These are phyloP conservation scores for Fusarium begoniae DNA, from an alignment of 2,329 filamentous ascomycete genomes.

Conservation along the genomic window DNA sequence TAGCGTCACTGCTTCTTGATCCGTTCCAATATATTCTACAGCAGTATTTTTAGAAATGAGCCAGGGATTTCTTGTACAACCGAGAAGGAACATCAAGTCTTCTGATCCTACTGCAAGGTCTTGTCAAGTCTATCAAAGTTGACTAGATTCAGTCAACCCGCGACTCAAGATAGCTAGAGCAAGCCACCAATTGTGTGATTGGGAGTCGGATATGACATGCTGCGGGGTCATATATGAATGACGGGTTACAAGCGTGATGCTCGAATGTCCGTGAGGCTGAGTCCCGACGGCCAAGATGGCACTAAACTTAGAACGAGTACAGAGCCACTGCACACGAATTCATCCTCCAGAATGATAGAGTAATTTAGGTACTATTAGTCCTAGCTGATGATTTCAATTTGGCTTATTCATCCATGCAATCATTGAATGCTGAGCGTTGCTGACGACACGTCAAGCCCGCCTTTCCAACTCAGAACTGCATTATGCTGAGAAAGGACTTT, in stretches of 20 bases:
- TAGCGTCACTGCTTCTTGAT: background rate
- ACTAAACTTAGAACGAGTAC: background rate
- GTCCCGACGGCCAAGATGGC: background rate
- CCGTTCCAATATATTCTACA: background rate
- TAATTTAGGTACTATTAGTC: background rate
- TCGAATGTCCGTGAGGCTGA: background rate
- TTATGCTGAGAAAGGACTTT: conserved; percentile 11
- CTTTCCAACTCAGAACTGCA: background rate
- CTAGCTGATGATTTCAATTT: background rate
- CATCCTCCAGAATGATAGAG: too few relatives aligned
- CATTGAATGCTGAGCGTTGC: background rate
- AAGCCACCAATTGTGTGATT: background rate
- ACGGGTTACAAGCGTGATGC: background rate
- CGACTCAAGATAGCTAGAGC: background rate
- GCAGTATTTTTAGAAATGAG: background rate
- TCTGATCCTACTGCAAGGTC: background rate
- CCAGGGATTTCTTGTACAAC: background rate
- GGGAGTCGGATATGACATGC: background rate
- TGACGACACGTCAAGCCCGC: background rate
- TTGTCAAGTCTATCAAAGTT: background rate
- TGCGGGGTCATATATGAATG: background rate
- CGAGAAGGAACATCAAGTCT: too few relatives aligned
- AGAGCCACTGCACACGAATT: background rate
- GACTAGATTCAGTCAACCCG: background rate
- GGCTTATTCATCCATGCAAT: background rate